Evolutionary conservation across 495 filamentous ascomycete species (phyloP), one percentile per base, ranked within the genome.

Genomic region (Tuber umbilicatum): DNA sequence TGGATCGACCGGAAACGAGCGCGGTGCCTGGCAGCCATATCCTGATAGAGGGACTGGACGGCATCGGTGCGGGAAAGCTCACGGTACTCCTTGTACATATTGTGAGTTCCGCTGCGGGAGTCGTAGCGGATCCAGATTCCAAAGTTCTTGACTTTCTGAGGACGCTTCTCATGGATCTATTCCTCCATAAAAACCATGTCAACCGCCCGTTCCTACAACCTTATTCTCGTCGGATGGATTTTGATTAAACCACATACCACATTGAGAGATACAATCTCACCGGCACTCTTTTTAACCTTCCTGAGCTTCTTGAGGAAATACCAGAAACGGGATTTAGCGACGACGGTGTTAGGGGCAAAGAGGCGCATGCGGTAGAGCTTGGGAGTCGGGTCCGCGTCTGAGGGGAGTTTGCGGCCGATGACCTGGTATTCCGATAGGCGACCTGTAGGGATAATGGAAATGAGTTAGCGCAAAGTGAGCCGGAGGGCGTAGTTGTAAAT

Each of bases 41-140:
- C 95, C 87, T 97, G 92, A 90, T 99, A 99, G 85, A 99, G 90
- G 80, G 94, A 88, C 87, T 98, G 93, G 77, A 99, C 95, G 77
- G 95, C 95, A 76, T 93, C 94, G 78, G 90, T 91, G 85, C 95
- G 89, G 84, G 92, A 94, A 88, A 97, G 92, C 89, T 98, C 95
- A 84, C 95, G 92, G 90, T 97, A 98, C 89, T 99, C 95, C 89
- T 97, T 98, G 93, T 99, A 99, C 95, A 99, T 99, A 90, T 99
- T 99, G 92, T 99, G 95, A 81, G 96, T 99, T 81, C 95, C 95
- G 82, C 96, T 98, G 86, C 95, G 95, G 71, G 96, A 98, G 87
- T 99, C 94, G 88, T 99, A 99, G 83, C 95, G 94, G 87, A 99
- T 91, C 95, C 95, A 99, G 89, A 99, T 92, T 85, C 95, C 95